Evolutionary conservation across 352 stramenopile genomes (phyloP).

Genomic region (Pythium utonaiense): DNA sequence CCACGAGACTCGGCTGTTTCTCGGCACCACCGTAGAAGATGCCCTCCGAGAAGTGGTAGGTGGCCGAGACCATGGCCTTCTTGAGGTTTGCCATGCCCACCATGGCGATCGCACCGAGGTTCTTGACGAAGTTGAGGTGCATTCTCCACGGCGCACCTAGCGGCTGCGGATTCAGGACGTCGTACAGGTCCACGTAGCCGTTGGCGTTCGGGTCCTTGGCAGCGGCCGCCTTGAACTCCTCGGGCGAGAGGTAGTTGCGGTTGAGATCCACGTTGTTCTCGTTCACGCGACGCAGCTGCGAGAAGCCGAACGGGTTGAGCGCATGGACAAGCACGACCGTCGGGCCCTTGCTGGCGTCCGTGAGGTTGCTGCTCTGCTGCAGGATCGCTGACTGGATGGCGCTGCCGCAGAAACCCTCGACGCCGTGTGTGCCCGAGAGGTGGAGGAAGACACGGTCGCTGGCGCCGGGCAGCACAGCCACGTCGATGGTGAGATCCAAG

Average conservation of each 20-base stretch:
- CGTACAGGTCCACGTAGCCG: conserved; percentile 73
- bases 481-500: conserved; percentile 65
- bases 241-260: conserved; percentile 79
- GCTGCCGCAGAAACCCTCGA: conserved; percentile 80
- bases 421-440: conserved; percentile 78
- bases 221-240: conserved; percentile 46
- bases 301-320: conserved; percentile 92
- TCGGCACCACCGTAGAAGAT: conserved; percentile 87
- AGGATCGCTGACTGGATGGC: conserved; percentile 72
- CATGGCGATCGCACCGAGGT: conserved; percentile 32
- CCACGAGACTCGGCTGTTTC: conserved; percentile 62
- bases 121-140: conserved; percentile 21
- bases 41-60: conserved; percentile 78
- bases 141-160: conserved; percentile 11
- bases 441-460: conserved; percentile 59
- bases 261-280: conserved; percentile 95
- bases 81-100: conserved; percentile 68
- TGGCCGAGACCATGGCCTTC: conserved; percentile 80
- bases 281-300: conserved; percentile 84
- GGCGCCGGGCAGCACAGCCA: conserved; percentile 48
- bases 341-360: conserved; percentile 19
- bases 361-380: conserved; percentile 20
- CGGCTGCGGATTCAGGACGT: conserved; percentile 60
- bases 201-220: conserved; percentile 67
- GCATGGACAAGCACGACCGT: conserved; percentile 91